Evolutionary conservation across 1,284 basidiomycete genomes (phyloP), one percentile per base, ranked within the genome.

Genomic region (Puccinia hordei): DNA sequence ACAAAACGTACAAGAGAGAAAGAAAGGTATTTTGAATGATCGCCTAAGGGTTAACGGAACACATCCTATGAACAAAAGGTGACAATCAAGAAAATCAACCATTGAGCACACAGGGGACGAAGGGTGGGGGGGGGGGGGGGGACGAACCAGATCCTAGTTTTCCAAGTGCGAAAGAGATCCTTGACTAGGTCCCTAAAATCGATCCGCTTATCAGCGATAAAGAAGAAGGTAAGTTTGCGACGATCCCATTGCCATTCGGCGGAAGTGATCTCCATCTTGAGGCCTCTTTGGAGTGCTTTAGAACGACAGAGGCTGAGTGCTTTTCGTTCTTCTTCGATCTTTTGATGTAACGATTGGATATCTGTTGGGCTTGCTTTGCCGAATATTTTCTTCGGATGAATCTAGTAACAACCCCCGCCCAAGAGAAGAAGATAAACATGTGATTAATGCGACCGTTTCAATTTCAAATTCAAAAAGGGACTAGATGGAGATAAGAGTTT

Each of bases 211-310:
- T 96, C 94, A 75, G 95, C 94, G 81, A 95, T 89, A 86, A 97
- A 99, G 87, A 98, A 98, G 88, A 98, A 98, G 0, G 96, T 98
- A 82, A 99, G 87, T 87, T 98, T 98, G 86, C 95, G 92, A 71
- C 96, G 91, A 87, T 98, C 95, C 93, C 93, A 98, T 86, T 99
- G 96, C 88, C 96, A 98, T 87, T 98, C 96, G 44, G 95, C 95
- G 85, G 97, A 95, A 80, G 97, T 91, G 81, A 99, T 94, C 86
- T 95, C 93, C 96, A 99, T 99, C 22, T 95, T 94, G 84, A 99
- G 87, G 84, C 94, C 85, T 71, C 83, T 78, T 86, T 94, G 93
- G 72, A 90, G 88, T 19, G 97, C 95, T 86, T 98, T 98, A 81
- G 89, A 92, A 85, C 94, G 90, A 84, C 95, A 97, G 81, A 98